Conservation (phyloP, 164 flowering plant species). For the Vitis riparia region DNA sequence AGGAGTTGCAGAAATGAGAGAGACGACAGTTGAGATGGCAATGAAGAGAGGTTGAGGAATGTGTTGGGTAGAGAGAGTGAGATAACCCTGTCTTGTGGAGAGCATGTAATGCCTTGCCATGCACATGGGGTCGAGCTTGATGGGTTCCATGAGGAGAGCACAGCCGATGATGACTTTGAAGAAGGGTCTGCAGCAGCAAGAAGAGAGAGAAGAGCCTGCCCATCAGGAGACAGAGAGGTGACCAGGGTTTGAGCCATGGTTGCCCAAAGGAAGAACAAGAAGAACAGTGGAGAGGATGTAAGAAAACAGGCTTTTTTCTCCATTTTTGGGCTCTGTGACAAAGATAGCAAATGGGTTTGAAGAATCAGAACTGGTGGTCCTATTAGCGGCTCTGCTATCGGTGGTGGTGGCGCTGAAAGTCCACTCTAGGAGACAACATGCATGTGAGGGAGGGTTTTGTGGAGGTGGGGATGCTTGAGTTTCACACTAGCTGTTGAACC, state of each 20-base stretch:
- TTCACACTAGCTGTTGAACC: conserved; percentile 35
- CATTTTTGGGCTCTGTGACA: background rate
- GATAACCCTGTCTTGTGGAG: conserved; percentile 73
- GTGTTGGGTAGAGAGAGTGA: conserved; percentile 83
- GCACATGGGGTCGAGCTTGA: conserved; percentile 74
- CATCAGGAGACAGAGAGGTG: conserved; percentile 71
- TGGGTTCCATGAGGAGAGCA: conserved; percentile 84
- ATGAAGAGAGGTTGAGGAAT: conserved; percentile 75
- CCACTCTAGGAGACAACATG: conserved; percentile 44
- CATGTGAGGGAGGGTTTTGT: conserved; percentile 48
- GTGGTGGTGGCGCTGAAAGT: conserved; percentile 22
- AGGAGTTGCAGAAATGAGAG: conserved; percentile 84
- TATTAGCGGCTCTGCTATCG: conserved; percentile 14
- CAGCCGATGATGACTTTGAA: conserved; percentile 37
- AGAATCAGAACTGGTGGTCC: background rate
- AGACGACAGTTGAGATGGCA: conserved; percentile 70
- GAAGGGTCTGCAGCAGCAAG: conserved; percentile 41
- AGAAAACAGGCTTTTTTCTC: background rate
- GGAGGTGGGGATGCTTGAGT: conserved; percentile 42
- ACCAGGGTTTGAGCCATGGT: conserved; percentile 9
- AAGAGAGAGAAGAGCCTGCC: conserved; percentile 81
- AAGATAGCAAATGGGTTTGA: conserved; percentile 5
- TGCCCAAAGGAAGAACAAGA: conserved; percentile 24
- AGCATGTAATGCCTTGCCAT: conserved; percentile 93
- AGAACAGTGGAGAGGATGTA: conserved; percentile 6